phyloP scores from a whole-genome alignment of 495 filamentous ascomycete genomes.

The Thozetella sp. region DNA sequence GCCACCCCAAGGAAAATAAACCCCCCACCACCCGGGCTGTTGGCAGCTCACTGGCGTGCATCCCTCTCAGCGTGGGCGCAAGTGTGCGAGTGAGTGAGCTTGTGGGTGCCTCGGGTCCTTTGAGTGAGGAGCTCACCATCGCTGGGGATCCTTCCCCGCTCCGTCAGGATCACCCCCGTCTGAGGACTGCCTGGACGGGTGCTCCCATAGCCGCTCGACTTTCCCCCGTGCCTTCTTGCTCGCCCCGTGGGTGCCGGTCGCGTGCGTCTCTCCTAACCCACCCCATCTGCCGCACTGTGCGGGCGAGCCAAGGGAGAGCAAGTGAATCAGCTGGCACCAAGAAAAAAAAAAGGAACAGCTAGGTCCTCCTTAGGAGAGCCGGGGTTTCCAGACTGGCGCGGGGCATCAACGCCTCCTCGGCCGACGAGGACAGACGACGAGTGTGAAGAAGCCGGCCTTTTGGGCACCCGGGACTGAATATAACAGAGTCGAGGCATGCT shows the following conservation, averaged over 20 bases:
- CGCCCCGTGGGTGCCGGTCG: not conserved
- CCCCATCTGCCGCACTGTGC: not conserved
- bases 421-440: not conserved
- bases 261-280: too few species aligned
- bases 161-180: not conserved
- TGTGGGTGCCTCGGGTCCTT: not conserved
- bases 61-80: not conserved
- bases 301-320: not conserved
- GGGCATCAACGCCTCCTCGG: not conserved
- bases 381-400: not conserved
- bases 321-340: not conserved
- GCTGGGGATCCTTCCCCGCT: not conserved
- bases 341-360: not conserved
- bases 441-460: not conserved
- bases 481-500: conserved; percentile 20
- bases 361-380: not conserved
- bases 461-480: conserved; percentile 13
- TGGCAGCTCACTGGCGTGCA: not conserved
- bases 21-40: not conserved
- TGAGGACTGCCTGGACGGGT: not conserved
- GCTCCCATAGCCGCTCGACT: conserved; percentile 1
- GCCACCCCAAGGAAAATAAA: not conserved
- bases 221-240: not conserved
- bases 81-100: not conserved
- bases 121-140: not conserved